These are phyloP conservation scores for Magnolia kwangsiensis DNA, from an alignment of 164 flowering plant genomes.

Conservation along the genomic window DNA sequence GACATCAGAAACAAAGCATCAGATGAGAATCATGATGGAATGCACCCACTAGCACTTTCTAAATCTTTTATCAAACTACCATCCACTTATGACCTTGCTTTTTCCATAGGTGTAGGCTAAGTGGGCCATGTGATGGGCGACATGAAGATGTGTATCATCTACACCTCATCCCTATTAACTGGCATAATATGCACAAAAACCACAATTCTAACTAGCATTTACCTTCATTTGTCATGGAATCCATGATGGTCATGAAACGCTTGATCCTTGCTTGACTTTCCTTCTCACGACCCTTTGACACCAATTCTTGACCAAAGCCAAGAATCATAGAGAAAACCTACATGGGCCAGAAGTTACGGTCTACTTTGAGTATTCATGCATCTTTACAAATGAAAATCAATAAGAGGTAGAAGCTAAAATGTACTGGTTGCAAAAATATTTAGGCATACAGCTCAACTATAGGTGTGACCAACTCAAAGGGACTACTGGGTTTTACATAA, in stretches of 20 bases:
- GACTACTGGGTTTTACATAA: background rate
- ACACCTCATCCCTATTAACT: background rate
- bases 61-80: too few relatives aligned
- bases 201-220: background rate
- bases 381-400: background rate
- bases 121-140: too few relatives aligned
- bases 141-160: background rate
- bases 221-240: constrained; percentile 97
- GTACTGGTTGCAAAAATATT: background rate
- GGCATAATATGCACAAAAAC: background rate
- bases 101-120: too few relatives aligned
- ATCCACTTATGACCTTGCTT: background rate
- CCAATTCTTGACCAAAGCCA: constrained; percentile 82
- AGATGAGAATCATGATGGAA: background rate
- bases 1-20: background rate
- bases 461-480: background rate
- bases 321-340: constrained; percentile 98
- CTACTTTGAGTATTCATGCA: background rate
- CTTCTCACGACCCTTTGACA: constrained; percentile 96
- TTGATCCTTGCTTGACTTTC: constrained; percentile 95
- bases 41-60: background rate
- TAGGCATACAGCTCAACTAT: background rate
- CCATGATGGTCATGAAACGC: constrained; percentile 99
- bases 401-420: background rate
- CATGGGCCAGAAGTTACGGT: background rate